Base-by-base conservation (phyloP, 1,284 basidiomycete species). In the Ustilago vetiveriae region DNA sequence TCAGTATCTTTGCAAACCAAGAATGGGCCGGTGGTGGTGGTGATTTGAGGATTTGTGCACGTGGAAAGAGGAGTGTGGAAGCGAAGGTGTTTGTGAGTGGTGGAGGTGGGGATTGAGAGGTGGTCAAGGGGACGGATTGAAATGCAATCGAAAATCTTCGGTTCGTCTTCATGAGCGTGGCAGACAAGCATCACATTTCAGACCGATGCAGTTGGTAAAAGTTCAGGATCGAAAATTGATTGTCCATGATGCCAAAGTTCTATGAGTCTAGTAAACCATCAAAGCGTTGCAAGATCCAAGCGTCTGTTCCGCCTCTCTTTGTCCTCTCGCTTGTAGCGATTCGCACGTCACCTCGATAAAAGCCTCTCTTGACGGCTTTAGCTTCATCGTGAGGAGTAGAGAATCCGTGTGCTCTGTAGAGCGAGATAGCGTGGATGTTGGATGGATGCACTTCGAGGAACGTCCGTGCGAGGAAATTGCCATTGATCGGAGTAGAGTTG, bases 371-470 rank as follows among this genome's bases (percentile, higher is more conserved):
- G 37, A 69, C 19, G 4, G 59, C 66, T 4, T 47, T 47, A 22
- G 32, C 8, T 22, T 57, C 54, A 24, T 63, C 59, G 4, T 27
- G 10, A 0, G 71, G 65, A 0, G 47, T 55, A 3, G 29, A 1
- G 46, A 79, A 79, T 4, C 70, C 72, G 22, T 66, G 56, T 2
- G 48, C 47, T 14, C 53, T 5, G 32, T 74, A 79, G 32, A 79
- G 44, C 13, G 51, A 44, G 6, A 77, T 19, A 5, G 76, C 76
- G 35, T 54, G 48, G 10, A 38, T 3, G 55, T 75, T 74, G 36
- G 67, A 60, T 3, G 76, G 73, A 33, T 79, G 75, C 0, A 76
- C 71, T 36, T 79, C 76, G 16, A 77, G 48, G 23, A 47, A 65
- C 1, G 53, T 72, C 3, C 66, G 47, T 6, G 55, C 36, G 3